Evolutionary conservation across 2,329 filamentous ascomycete genomes (phyloP).

Genomic region (Byssochlamys sp.): DNA sequence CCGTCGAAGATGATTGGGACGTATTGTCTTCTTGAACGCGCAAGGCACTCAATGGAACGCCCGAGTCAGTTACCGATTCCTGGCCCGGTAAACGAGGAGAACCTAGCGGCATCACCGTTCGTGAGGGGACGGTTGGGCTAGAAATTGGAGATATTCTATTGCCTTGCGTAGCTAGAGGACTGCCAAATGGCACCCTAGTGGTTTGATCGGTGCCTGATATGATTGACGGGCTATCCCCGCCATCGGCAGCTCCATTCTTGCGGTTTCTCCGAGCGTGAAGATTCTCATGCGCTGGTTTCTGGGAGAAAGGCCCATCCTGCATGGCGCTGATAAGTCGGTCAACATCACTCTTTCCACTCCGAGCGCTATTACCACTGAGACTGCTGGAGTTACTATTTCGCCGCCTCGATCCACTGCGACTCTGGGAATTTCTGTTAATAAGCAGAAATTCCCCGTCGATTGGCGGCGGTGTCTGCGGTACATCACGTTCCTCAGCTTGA

Average conservation of each 20-base stretch:
- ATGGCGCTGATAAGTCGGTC: slow-evolving; percentile 35
- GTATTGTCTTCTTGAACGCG: slow-evolving; percentile 17
- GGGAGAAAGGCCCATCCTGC: slow-evolving; percentile 24
- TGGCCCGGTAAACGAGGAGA: slow-evolving; percentile 18
- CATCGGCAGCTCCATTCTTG: neutral
- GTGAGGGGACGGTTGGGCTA: slow-evolving; percentile 4
- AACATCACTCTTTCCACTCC: slow-evolving; percentile 29
- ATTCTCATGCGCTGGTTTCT: slow-evolving; percentile 8
- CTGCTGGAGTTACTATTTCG: slow-evolving; percentile 18
- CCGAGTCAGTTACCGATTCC: slow-evolving; percentile 24
- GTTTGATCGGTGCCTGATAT: neutral
- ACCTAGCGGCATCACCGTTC: slow-evolving; percentile 9
- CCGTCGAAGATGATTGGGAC: slow-evolving; percentile 5
- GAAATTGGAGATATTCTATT: neutral
- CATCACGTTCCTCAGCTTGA: slow-evolving; percentile 13
- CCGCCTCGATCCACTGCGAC: slow-evolving; percentile 5
- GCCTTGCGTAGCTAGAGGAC: neutral
- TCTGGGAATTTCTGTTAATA: slow-evolving; percentile 17
- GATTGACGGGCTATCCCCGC: neutral
- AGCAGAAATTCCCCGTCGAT: slow-evolving; percentile 31
- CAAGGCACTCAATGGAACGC: slow-evolving; percentile 22
- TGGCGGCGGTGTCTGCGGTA: slow-evolving; percentile 20
- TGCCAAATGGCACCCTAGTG: neutral
- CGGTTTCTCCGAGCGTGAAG: slow-evolving; percentile 1
- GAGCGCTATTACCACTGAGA: slow-evolving; percentile 23